These are phyloP conservation scores for Aureobasidium subglaciale DNA, from an alignment of 2,329 filamentous ascomycete species.

Conservation along the genomic window DNA sequence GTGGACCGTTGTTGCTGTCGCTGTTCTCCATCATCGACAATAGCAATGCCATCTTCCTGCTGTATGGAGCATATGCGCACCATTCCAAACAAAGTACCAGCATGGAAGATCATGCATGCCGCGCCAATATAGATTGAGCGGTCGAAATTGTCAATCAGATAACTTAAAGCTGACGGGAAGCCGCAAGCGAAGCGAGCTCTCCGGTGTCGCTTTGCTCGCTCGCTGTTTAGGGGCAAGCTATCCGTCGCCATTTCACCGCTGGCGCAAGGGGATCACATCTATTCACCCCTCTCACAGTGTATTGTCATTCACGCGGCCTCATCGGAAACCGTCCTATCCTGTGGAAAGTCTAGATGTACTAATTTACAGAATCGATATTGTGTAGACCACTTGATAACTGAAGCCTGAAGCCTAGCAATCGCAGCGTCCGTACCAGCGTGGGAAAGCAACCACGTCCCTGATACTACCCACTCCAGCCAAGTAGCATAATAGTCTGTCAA, in stretches of 20 bases:
- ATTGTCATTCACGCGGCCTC: background rate
- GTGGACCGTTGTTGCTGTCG: background rate
- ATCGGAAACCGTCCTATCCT: background rate
- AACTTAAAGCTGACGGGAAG: conserved; percentile 4
- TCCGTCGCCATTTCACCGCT: background rate
- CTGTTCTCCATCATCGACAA: background rate
- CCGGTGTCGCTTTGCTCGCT: conserved; percentile 11
- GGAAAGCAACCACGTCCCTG: conserved; percentile 79
- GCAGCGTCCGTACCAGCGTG: conserved; percentile 58
- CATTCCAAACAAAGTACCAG: background rate
- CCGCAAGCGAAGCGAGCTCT: conserved; percentile 7
- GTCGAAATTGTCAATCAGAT: conserved; percentile 13
- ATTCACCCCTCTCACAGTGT: background rate
- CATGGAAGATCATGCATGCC: background rate
- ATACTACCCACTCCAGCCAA: conserved; percentile 74
- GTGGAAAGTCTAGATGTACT: background rate
- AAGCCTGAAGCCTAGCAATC: conserved; percentile 33
- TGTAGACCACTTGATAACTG: background rate
- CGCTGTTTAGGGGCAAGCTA: background rate
- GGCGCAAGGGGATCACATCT: background rate
- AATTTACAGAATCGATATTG: background rate
- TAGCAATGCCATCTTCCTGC: background rate
- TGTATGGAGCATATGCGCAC: background rate
- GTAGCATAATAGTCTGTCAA: conserved; percentile 80
- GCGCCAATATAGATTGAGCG: conserved; percentile 8